Conservation (phyloP, 805 yeast genomes). For the Scheffersomyces ergatensis region DNA sequence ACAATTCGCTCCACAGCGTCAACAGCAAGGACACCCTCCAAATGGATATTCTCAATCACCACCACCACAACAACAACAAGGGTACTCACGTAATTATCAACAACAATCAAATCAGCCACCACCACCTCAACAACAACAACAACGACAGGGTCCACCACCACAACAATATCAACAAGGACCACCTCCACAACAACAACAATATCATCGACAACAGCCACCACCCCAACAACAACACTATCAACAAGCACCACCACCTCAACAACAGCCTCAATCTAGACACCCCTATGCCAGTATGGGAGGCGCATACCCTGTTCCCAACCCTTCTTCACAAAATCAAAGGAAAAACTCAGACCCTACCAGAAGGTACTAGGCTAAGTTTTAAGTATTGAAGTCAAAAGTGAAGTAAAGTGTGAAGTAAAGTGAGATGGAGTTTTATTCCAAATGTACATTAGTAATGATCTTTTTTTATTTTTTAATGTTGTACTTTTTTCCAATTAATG, state of each 20-base stretch:
- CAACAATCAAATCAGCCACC: conserved; percentile 5
- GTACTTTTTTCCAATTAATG: too few relatives aligned
- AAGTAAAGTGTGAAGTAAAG: too few relatives aligned
- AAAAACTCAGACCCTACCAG: background rate
- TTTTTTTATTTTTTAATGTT: too few relatives aligned
- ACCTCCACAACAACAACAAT: conserved; percentile 8
- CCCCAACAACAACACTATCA: conserved; percentile 14
- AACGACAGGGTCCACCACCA: background rate
- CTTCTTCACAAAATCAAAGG: background rate
- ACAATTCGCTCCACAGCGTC: conserved; percentile 6
- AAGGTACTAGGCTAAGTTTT: too few relatives aligned
- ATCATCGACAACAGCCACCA: conserved; percentile 9
- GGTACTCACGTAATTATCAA: conserved; percentile 1
- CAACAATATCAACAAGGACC: background rate
- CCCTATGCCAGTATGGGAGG: conserved; percentile 4
- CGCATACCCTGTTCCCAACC: conserved; percentile 2
- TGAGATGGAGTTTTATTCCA: too few relatives aligned
- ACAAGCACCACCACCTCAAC: conserved; percentile 10
- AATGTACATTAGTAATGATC: too few relatives aligned
- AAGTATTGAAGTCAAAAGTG: too few relatives aligned
- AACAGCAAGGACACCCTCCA: conserved; percentile 10
- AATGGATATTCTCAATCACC: conserved; percentile 14
- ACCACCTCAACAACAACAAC: conserved; percentile 9
- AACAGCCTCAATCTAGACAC: conserved; percentile 11
- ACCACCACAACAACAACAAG: conserved; percentile 5